Evolutionary conservation across 495 filamentous ascomycete species (phyloP).

Genomic region (Tuber umbilicatum): DNA sequence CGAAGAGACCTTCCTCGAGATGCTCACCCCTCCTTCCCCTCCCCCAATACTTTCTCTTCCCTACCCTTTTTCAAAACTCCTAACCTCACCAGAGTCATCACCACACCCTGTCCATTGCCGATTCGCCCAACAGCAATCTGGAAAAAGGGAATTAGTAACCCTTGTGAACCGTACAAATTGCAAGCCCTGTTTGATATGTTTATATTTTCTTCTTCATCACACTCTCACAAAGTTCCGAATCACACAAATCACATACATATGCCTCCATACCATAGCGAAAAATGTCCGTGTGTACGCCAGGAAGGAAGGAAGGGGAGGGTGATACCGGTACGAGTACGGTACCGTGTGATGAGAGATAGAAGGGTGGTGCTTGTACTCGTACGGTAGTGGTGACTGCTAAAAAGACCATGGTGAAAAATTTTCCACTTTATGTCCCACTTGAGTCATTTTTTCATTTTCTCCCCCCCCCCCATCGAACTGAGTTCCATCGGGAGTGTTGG

Average conservation of each 20-base stretch:
- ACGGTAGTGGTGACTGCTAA: conserved; percentile 3
- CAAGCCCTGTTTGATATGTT: conserved; percentile 37
- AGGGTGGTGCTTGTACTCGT: neutral
- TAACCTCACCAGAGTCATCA: conserved; percentile 16
- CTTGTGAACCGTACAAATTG: conserved; percentile 29
- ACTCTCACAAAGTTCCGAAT: conserved; percentile 10
- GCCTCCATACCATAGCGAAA: neutral
- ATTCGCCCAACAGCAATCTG: conserved; percentile 25
- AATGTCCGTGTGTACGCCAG: neutral
- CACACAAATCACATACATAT: neutral
- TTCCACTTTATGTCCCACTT: neutral
- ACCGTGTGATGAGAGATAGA: neutral
- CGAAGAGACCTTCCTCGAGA: neutral
- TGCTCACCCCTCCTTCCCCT: conserved; percentile 15
- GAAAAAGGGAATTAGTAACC: conserved; percentile 28
- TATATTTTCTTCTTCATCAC: conserved; percentile 32
- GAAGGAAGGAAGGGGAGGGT: conserved; percentile 2
- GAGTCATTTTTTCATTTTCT: neutral
- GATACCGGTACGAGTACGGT: neutral
- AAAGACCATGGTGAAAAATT: neutral
- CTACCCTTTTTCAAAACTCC: conserved; percentile 6
- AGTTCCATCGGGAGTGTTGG: neutral
- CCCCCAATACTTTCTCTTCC: conserved; percentile 18
- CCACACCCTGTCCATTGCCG: neutral
- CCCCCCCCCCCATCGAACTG: neutral